Conservation (phyloP, 2,329 filamentous ascomycete species). For the Phyllosticta citribraziliensis region DNA sequence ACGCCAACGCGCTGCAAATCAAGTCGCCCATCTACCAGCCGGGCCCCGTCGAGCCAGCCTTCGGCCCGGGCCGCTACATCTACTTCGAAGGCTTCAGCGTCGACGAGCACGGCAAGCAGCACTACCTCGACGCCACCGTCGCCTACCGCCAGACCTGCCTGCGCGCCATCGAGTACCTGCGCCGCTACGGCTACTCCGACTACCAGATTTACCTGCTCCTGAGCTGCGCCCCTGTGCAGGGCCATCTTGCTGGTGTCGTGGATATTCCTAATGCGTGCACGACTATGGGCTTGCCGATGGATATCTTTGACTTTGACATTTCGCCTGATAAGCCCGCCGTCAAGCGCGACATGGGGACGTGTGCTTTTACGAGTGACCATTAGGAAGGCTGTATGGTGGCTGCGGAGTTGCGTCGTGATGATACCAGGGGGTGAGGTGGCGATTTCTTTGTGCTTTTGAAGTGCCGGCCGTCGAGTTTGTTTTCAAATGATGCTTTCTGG, state of each 20-base stretch:
- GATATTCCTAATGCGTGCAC: conserved; percentile 89
- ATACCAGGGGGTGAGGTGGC: background rate
- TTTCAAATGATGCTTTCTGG: no score
- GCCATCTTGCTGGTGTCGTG: conserved; percentile 80
- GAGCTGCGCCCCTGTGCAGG: conserved; percentile 78
- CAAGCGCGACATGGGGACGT: conserved; percentile 59
- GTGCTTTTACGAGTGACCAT: conserved; percentile 47
- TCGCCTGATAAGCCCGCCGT: conserved; percentile 52
- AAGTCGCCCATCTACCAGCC: conserved; percentile 80
- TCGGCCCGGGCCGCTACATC: conserved; percentile 69
- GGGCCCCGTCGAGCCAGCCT: conserved; percentile 80
- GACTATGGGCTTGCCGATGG: conserved; percentile 78
- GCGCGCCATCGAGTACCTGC: conserved; percentile 68
- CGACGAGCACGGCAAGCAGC: conserved; percentile 79
- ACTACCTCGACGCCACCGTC: conserved; percentile 77
- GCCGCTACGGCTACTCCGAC: conserved; percentile 57
- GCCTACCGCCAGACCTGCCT: conserved; percentile 77
- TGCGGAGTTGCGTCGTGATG: background rate
- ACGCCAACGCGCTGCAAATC: conserved; percentile 53
- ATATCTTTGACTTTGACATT: conserved; percentile 94
- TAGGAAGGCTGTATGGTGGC: background rate
- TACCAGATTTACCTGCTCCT: conserved; percentile 81
- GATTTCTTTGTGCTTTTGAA: no score
- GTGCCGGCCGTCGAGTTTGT: no score
- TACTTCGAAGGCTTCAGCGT: conserved; percentile 89